phyloP scores from a whole-genome alignment of 1,284 basidiomycete genomes.

The Exobasidium cylindrosporum region DNA sequence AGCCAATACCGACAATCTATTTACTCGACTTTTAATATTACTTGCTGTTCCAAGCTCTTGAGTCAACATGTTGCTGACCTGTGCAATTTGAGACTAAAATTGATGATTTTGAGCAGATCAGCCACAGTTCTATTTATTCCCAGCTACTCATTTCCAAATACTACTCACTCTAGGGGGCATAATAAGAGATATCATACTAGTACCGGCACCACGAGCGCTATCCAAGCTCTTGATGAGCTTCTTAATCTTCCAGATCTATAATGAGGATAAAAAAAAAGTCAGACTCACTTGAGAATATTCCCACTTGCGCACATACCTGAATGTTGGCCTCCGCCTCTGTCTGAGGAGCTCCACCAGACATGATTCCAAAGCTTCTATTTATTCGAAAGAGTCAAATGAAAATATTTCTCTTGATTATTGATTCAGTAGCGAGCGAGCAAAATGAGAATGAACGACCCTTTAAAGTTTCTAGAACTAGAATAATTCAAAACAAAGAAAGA shows the following conservation, averaged over 20 bases:
- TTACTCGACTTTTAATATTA: conserved; percentile 99
- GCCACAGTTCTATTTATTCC: not conserved
- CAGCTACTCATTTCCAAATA: not conserved
- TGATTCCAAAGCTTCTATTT: no score
- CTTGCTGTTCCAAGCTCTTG: conserved; percentile 83
- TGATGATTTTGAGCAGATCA: not conserved
- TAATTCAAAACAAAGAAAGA: no score
- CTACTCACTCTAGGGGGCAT: conserved; percentile 79
- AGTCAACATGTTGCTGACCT: conserved; percentile 89
- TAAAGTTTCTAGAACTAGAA: no score
- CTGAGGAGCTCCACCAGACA: no score
- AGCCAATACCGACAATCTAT: conserved; percentile 91
- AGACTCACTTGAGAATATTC: not conserved
- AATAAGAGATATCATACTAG: conserved; percentile 98
- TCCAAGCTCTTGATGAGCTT: conserved; percentile 64
- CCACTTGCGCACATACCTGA: conserved; percentile 10
- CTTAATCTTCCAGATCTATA: conserved; percentile 79
- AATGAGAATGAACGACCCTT: no score
- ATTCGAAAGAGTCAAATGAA: no score
- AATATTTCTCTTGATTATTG: no score
- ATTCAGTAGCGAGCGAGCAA: no score
- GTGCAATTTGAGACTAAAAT: conserved; percentile 81
- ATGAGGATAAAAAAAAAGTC: not conserved
- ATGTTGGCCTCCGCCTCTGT: conserved; percentile 26
- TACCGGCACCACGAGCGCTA: conserved; percentile 67